phyloP scores from a whole-genome alignment of 371 early-diverging fungal genomes.

The Capniomyces stellatus region DNA sequence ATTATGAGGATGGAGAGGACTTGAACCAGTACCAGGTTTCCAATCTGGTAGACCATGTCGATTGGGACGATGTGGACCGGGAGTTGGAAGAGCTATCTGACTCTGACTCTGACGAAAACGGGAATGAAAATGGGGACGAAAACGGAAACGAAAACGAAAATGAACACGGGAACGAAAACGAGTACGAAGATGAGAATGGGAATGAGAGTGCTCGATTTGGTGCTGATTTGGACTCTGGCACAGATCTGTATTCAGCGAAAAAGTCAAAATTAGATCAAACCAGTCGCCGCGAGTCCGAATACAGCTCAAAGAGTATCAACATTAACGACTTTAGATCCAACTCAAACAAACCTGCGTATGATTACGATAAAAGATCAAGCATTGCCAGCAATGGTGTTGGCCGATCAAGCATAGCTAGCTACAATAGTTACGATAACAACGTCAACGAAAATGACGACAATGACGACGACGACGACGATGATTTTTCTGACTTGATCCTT shows the following conservation, averaged over 20 bases:
- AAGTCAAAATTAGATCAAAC: no score
- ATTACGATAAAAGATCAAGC: background rate
- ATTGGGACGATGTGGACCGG: constrained; percentile 25
- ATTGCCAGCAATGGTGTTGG: background rate
- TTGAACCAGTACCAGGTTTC: no score
- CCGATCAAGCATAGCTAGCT: no score
- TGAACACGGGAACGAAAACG: background rate
- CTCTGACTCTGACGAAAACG: constrained; percentile 10
- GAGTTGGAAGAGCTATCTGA: constrained; percentile 16
- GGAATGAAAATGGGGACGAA: constrained; percentile 2
- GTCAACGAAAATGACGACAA: constrained; percentile 3
- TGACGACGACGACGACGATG: constrained; percentile 24
- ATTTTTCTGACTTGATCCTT: constrained; percentile 22
- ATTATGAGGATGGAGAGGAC: no score
- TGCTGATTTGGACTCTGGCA: background rate
- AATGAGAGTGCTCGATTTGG: constrained; percentile 10
- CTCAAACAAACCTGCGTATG: background rate
- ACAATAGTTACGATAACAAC: background rate
- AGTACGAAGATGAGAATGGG: background rate
- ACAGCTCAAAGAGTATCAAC: no score
- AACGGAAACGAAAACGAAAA: constrained; percentile 7
- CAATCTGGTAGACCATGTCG: constrained; percentile 13
- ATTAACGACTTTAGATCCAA: no score
- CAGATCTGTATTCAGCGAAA: no score
- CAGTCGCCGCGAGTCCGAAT: no score